These are phyloP conservation scores for Stachybotrys chartarum DNA, from an alignment of 2,329 filamentous ascomycete species.

Conservation along the genomic window DNA sequence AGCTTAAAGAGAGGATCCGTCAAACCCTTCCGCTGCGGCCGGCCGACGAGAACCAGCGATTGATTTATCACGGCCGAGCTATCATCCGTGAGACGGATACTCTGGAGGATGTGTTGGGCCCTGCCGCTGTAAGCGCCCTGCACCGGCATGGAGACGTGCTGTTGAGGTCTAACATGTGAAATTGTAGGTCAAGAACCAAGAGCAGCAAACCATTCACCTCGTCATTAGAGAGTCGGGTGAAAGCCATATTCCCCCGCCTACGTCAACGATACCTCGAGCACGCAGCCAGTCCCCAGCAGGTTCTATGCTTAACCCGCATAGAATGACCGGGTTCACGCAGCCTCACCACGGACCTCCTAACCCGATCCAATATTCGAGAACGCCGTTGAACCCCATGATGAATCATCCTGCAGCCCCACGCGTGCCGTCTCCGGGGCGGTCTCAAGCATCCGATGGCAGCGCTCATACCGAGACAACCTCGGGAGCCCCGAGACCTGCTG, in stretches of 20 bases:
- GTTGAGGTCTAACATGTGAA: constrained; percentile 10
- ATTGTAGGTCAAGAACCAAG: constrained; percentile 32
- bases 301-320: neutral
- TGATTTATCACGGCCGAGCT: constrained; percentile 54
- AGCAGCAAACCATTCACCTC: constrained; percentile 46
- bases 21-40: constrained; percentile 42
- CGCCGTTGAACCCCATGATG: constrained; percentile 17
- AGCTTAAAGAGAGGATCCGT: constrained; percentile 53
- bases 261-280: constrained; percentile 18
- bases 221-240: constrained; percentile 37
- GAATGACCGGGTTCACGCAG: neutral
- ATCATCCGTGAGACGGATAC: constrained; percentile 47
- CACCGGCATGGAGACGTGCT: neutral
- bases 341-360: constrained; percentile 18
- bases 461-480: neutral
- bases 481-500: neutral
- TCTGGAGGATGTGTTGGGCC: constrained; percentile 49
- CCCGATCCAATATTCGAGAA: constrained; percentile 19
- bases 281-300: constrained; percentile 4
- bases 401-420: constrained; percentile 19
- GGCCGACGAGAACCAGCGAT: constrained; percentile 45
- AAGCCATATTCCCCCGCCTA: constrained; percentile 6
- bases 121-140: constrained; percentile 36
- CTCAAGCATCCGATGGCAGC: neutral
- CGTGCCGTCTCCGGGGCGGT: constrained; percentile 19